A percentile compares a stretch with the other conserved stretches of the same genome.
These are phyloP conservation scores for Phanerodontia chrysosporium DNA, from an alignment of 768 basidiomycete genomes.

Conservation along the genomic window DNA sequence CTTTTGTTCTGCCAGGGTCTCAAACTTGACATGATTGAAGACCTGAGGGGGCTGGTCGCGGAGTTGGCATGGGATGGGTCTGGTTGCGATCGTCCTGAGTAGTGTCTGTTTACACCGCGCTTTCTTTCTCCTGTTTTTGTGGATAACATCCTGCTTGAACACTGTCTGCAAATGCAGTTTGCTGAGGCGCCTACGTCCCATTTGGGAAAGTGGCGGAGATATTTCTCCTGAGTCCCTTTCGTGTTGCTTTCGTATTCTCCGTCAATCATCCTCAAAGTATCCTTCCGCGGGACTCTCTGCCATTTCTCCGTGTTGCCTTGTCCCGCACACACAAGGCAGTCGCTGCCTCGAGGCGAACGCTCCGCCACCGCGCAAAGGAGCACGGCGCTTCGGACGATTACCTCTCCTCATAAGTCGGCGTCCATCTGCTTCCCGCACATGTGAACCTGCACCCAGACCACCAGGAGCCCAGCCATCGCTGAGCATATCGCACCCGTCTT, in stretches of 20 bases:
- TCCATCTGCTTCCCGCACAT: background rate
- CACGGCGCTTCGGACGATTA: background rate
- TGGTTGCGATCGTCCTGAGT: background rate
- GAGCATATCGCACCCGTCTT: background rate
- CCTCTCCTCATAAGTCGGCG: background rate
- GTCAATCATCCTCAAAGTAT: no score
- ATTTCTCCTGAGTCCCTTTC: no score
- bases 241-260: no score
- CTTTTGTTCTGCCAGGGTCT: background rate
- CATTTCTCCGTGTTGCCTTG: background rate
- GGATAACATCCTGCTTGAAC: no score
- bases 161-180: no score
- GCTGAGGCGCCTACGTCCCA: no score
- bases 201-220: no score
- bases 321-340: background rate
- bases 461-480: background rate
- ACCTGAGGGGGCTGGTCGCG: background rate
- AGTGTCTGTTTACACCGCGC: no score
- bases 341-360: background rate
- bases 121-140: no score
- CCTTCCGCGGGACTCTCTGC: no score
- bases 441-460: background rate
- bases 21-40: background rate
- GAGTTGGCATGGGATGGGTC: background rate
- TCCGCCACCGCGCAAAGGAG: background rate